Percentiles rank a stretch among this genome's conserved stretches.
These are phyloP conservation scores for Diaporthe eres DNA, from an alignment of 2,329 filamentous ascomycete species.

Conservation along the genomic window DNA sequence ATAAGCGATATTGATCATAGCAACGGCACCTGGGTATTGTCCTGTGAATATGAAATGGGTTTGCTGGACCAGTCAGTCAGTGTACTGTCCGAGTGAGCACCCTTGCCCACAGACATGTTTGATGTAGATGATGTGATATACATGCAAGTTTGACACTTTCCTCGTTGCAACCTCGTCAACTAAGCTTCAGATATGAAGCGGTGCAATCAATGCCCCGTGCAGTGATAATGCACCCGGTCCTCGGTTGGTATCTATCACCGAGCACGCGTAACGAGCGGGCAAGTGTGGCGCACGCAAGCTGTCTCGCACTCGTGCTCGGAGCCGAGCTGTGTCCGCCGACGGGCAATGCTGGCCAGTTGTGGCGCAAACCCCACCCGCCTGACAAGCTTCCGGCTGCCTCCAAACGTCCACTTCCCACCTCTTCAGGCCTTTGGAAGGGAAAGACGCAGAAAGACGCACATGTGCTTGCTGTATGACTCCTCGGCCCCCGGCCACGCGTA, in stretches of 20 bases:
- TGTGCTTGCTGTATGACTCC: conserved; percentile 23
- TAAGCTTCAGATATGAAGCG: not conserved
- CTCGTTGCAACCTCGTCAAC: not conserved
- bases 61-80: no score
- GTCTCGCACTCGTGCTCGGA: not conserved
- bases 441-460: not conserved
- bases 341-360: conserved; percentile 12
- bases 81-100: not conserved
- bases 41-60: not conserved
- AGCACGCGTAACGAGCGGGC: not conserved
- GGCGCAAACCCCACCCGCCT: conserved; percentile 15
- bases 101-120: not conserved
- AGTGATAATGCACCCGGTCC: not conserved
- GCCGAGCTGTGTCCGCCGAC: conserved; percentile 11
- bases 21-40: not conserved
- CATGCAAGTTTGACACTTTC: no score
- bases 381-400: not conserved
- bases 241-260: conserved; percentile 1
- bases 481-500: conserved; percentile 30
- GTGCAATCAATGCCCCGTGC: not conserved
- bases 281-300: not conserved
- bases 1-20: not conserved
- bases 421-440: not conserved
- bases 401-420: not conserved
- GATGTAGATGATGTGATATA: no score